Evolutionary conservation across 441 rosid genomes (phyloP).

Genomic region (Erodium moschatum): DNA sequence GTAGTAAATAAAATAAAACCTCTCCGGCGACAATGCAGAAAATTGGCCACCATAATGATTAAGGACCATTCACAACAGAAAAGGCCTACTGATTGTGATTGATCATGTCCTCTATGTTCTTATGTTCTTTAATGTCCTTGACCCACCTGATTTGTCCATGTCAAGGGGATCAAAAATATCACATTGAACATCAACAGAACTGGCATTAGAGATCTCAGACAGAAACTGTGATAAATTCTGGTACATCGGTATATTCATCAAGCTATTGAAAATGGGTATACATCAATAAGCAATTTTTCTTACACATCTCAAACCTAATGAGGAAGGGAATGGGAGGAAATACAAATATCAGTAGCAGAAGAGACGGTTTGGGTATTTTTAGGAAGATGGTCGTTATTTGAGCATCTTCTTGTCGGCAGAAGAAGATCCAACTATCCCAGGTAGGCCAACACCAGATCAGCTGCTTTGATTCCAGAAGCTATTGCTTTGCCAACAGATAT

Average conservation of each 20-base stretch:
- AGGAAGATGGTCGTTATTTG: constrained; percentile 19
- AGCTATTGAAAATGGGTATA: not conserved
- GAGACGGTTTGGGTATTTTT: not conserved
- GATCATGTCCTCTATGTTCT: too few species aligned
- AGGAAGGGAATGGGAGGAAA: not conserved
- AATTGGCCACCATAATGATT: too few species aligned
- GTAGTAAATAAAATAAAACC: too few species aligned
- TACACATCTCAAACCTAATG: not conserved
- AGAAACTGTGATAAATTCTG: not conserved
- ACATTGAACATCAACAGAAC: too few species aligned
- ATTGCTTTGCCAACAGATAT: constrained; percentile 79
- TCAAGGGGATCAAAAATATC: too few species aligned
- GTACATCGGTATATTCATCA: not conserved
- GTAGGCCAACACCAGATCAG: constrained; percentile 71
- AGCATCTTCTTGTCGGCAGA: constrained; percentile 30
- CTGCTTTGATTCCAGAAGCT: constrained; percentile 79
- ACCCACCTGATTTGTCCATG: too few species aligned
- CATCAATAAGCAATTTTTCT: not conserved
- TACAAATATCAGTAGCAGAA: not conserved
- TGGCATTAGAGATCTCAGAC: too few species aligned
- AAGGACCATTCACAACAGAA: too few species aligned
- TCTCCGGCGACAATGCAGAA: too few species aligned
- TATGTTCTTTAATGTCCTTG: too few species aligned
- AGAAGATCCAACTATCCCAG: constrained; percentile 39
- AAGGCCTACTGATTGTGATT: too few species aligned